Base-by-base conservation (phyloP, 1,284 basidiomycete genomes). In the Leccinum pachyderme region DNA sequence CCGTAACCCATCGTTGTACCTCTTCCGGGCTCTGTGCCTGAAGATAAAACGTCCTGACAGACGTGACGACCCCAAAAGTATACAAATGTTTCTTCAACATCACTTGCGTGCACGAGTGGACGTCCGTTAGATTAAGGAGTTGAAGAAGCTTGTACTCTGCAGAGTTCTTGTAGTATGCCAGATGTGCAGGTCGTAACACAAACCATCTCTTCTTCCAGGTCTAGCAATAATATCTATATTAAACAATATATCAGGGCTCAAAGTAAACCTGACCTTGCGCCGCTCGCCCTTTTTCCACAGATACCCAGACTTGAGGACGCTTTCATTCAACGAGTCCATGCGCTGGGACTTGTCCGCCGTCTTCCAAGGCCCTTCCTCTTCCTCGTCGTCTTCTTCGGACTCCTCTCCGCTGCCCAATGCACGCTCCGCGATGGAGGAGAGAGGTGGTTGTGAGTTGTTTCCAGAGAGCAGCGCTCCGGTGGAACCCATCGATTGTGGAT, bases 171-270 rank as follows among this genome's bases (percentile, higher is more conserved):
- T 99, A 99, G 75, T 97, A 98, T 12, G 94, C 94, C 49, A 99
- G 77, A 71, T 95, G 93, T 15, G 90, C 91, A 0, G 92, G 84
- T 13, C 96, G 84, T 56, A 99, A 76, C 0, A 99, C 97, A 64
- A 98, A 99, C 96, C 96, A 99, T 35, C 96, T 84, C 76, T 95
- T 95, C 80, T 98, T 98, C 96, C 96, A 99, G 1, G 89, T 93
- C 93, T 97, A 67, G 49, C 8, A 46, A 39, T 47, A 51, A 24
- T 55, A 54, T 54, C 57, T 47, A 59, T 39, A 62, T 54, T 5
- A 55, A 52, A 57, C 47, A 48, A 54, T 47, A 48, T 52, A 59
- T 9, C 24, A 58, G 32, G 51, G 37, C 31, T 47, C 37, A 27
- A n/a, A 37, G 56, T 52, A 27, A 41, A 41, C 72, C 81, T 58